Base-by-base conservation (phyloP, 768 basidiomycete species). In the Russula virescens region DNA sequence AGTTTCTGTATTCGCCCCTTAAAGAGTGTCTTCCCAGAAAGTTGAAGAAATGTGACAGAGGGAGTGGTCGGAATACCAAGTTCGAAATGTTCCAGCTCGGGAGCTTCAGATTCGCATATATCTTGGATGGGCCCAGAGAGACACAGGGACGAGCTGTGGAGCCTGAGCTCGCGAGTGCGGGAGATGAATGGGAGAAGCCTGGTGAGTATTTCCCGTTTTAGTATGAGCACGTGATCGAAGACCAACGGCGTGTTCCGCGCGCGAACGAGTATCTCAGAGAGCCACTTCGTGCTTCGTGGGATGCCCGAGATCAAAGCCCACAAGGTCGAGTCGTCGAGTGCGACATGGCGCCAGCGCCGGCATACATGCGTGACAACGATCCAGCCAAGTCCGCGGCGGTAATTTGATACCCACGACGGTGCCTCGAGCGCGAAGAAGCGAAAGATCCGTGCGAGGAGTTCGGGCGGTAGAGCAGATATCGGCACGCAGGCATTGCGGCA, bases 111-210 rank as follows among this genome's bases (percentile, higher is more conserved):
- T n/a, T 5, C 5, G 6, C 34, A 53, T 13, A 52, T 38, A 19
- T 47, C 35, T 25, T 16, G 34, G 16, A 47, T 1, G 49, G n/a
- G n/a, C n/a, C 1, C 25, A 23, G 19, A 18, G 9, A 5, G 6
- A n/a, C 47, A n/a, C 34, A 5, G 5, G 5, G 5, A 35, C 10
- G 10, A 10, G 49, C 10, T 7, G 23, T 18, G 23, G 43, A 62
- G 61, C 14, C 61, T 43, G 25, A 62, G 50, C 31, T 40, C 42
- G 49, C 61, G 56, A 21, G 43, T 62, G 23, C 52, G 56, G n/a
- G 43, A 26, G 34, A n/a, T n/a, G n/a, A n/a, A n/a, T n/a, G n/a
- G n/a, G n/a, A n/a, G n/a, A n/a, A n/a, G n/a, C n/a, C n/a, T n/a
- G n/a, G n/a, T n/a, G n/a, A n/a, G n/a, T n/a, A n/a, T n/a, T n/a